Evolutionary conservation across 1,139 yeast species (phyloP), one percentile per base, ranked within the genome.

Genomic region (Zygoascus meyerae): DNA sequence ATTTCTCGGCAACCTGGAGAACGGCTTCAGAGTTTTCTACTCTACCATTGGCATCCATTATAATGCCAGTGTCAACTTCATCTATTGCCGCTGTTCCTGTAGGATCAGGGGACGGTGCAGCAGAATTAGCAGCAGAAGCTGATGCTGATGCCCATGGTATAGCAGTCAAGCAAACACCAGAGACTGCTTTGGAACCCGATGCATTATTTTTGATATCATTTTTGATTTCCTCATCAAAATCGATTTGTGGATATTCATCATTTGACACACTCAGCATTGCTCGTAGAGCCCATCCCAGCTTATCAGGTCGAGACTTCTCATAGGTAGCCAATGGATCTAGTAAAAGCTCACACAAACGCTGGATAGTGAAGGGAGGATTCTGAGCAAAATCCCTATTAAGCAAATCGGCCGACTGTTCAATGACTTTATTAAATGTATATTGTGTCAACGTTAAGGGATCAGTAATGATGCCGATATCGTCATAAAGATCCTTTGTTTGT

Each of bases 281-380:
- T 29, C 64, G 65, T 17, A 71, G 42, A 1, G 76, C 76, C 11
- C 62, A 56, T 2, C 71, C 51, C 41, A 63, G 72, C 54, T 70
- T 71, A 36, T 65, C 66, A 1, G 63, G 65, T 30, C 58, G 63
- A 17, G 60, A 56, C 1, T 53, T 55, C 2, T 72, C 52, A 37
- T 66, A 66, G 54, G 70, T 71, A 17, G 68, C 67, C 14, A 52
- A 52, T 0, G 83, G 82, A 11, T 66, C 60, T 0, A 62, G 44
- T 1, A 80, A 52, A 15, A 82, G 60, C 58, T 82, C 87, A 0
- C 80, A 74, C 7, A 81, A 54, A 46, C 87, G 62, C 42, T 72
- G 69, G 1, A 79, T 57, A 0, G 86, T 81, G 60, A 79, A 81
- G 0, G 86, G 87, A 1, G 86, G 82, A n/a, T 1, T 59, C 50